phyloP scores from a whole-genome alignment of 2,329 filamentous ascomycete genomes.

The Fonsecaea multimorphosa region DNA sequence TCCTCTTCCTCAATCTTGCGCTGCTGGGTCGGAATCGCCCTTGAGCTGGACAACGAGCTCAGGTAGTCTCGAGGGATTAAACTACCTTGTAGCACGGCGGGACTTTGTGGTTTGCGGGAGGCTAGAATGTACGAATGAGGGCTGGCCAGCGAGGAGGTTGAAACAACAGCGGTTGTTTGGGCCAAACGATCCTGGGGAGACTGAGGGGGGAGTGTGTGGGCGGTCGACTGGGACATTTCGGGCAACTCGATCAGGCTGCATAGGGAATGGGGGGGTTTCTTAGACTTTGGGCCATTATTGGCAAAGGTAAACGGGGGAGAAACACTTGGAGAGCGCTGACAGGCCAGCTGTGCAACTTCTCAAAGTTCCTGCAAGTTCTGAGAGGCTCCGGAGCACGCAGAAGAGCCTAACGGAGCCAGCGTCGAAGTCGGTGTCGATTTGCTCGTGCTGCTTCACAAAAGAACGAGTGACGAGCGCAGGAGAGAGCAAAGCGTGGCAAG shows the following conservation, averaged over 20 bases:
- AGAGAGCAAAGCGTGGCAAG: conserved; percentile 20
- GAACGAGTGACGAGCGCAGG: conserved; percentile 16
- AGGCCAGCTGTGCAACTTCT: conserved; percentile 34
- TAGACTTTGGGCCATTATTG: conserved; percentile 25
- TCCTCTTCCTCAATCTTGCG: conserved; percentile 15
- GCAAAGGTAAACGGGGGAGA: conserved; percentile 17
- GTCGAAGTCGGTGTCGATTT: conserved; percentile 14
- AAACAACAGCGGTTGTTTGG: conserved; percentile 35
- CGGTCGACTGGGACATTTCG: conserved; percentile 34
- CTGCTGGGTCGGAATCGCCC: conserved; percentile 18
- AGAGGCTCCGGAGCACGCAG: conserved; percentile 13
- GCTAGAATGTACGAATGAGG: conserved; percentile 26
- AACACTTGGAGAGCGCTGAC: conserved; percentile 35
- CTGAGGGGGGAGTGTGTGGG: conserved; percentile 29
- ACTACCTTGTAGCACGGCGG: conserved; percentile 37
- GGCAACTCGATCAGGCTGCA: conserved; percentile 28
- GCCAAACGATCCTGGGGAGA: conserved; percentile 31
- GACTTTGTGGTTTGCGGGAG: conserved; percentile 27
- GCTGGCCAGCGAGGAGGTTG: conserved; percentile 31
- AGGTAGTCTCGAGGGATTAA: conserved; percentile 48
- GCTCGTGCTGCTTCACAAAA: conserved; percentile 17
- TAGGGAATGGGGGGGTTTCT: conserved; percentile 20
- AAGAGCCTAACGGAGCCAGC: conserved; percentile 23
- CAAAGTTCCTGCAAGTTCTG: conserved; percentile 16
- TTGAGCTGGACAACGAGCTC: conserved; percentile 40